Base-by-base conservation (phyloP, 192 early-diverging fungal species). In the Coemansia sp. region DNA sequence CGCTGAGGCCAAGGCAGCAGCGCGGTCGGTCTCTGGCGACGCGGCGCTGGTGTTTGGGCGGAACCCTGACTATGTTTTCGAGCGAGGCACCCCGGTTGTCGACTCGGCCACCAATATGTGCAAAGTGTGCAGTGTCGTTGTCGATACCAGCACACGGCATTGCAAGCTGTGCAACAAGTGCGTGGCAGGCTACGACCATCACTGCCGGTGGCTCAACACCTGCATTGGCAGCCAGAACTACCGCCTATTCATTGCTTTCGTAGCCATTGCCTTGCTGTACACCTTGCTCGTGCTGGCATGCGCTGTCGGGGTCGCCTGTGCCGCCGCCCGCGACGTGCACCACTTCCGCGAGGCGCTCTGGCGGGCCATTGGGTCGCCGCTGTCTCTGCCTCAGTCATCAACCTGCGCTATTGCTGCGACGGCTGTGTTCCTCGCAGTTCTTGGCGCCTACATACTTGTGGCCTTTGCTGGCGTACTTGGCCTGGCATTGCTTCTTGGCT, bases 161-260 rank as follows among this genome's bases (percentile, higher is more conserved):
- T 82, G 79, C 64, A 82, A 82, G 56, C 64, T 72, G 47, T 82
- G 79, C 70, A 82, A 82, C 67, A 75, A 72, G 45, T 82, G 79
- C 26, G 65, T 82, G n/a, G 66, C 61, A n/a, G 79, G 79, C 28
- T 82, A 76, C 52, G 73, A 76, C 65, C 79, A 82, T 65, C 79
- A 82, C 38, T 82, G 79, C 37, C 70, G 75, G 52, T 82, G 69
- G 66, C 68, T 82, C 25, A 76, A 76, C 62, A 73, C 74, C 3
- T 82, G 79, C 43, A 66, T 82, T 25, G 79, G 74, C 11, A 48
- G 43, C n/a, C 45, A 55, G 13, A 82, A 82, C 68, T 82, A 82
- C 42, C 36, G 61, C 6, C 6, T 60, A 35, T 83, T 83, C 37
- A 43, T 62, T 33, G 64, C 43, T 3, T 79, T 77, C 52, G 47